These are phyloP conservation scores for Rhipidocladum racemiflorum DNA, from an alignment of 176 grass and related monocot genomes.

Conservation along the genomic window DNA sequence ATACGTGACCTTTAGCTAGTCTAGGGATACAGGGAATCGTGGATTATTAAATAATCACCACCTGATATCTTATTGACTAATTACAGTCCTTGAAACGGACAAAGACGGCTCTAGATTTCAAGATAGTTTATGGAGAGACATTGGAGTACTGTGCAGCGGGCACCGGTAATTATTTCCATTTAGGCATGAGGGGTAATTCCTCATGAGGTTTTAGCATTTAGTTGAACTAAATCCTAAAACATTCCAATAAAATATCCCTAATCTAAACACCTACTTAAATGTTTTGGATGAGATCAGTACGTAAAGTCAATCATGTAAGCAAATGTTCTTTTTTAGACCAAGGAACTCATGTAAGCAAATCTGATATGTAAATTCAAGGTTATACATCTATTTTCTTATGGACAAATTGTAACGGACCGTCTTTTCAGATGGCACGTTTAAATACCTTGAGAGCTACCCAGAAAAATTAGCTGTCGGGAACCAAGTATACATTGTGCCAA, in stretches of 20 bases:
- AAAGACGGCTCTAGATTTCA: constrained; percentile 15
- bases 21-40: constrained; percentile 5
- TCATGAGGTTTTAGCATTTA: too few relatives aligned
- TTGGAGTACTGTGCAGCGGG: background rate
- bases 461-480: too few relatives aligned
- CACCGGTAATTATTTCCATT: background rate
- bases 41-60: constrained; percentile 7
- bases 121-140: background rate
- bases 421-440: too few relatives aligned
- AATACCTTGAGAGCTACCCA: too few relatives aligned
- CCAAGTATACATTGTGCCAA: too few relatives aligned
- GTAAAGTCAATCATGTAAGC: background rate
- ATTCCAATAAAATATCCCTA: too few relatives aligned
- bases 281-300: background rate
- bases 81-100: background rate
- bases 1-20: constrained; percentile 9
- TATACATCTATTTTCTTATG: background rate
- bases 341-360: background rate
- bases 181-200: too few relatives aligned
- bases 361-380: background rate
- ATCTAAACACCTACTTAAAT: background rate
- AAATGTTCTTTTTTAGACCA: background rate
- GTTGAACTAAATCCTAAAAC: too few relatives aligned
- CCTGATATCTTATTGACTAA: constrained; percentile 11
- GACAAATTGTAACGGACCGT: too few relatives aligned